These are phyloP conservation scores for Saturnispora zaruensis DNA, from an alignment of 805 yeast species.

Conservation along the genomic window DNA sequence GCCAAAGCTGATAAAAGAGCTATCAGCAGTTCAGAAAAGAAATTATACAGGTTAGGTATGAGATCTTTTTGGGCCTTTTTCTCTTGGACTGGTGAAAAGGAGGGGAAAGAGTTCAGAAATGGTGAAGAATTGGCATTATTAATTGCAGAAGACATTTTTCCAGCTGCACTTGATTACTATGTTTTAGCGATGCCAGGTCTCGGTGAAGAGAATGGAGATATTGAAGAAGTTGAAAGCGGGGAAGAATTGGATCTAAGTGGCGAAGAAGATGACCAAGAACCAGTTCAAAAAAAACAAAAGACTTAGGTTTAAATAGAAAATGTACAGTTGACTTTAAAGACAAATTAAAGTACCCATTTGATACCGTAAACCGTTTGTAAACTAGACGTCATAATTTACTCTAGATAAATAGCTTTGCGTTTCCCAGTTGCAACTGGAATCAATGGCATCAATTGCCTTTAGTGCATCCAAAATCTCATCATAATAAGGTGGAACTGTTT, in stretches of 20 bases:
- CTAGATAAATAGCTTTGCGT: conserved; percentile 16
- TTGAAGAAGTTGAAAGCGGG: conserved; percentile 46
- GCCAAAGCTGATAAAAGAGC: conserved; percentile 21
- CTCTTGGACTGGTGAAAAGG: conserved; percentile 70
- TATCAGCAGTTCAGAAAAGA: conserved; percentile 45
- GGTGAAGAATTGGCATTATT: conserved; percentile 74
- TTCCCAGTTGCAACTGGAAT: conserved; percentile 18
- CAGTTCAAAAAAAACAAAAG: conserved; percentile 11
- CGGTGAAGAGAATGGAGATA: conserved; percentile 47
- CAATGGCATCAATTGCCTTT: conserved; percentile 33
- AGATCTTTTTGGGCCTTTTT: conserved; percentile 85
- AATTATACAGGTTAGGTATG: conserved; percentile 60
- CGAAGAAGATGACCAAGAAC: conserved; percentile 19
- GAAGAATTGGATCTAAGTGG: conserved; percentile 23
- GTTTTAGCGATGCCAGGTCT: conserved; percentile 61
- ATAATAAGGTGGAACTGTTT: conserved; percentile 34
- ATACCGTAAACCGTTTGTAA: background rate
- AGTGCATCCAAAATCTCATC: conserved; percentile 52
- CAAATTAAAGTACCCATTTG: background rate
- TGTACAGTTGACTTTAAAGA: background rate
- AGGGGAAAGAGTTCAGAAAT: conserved; percentile 67
- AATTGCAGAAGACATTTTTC: conserved; percentile 72
- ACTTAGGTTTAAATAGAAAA: background rate
- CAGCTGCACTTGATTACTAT: conserved; percentile 76
- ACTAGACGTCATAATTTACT: conserved; percentile 12